Conservation (phyloP, 495 filamentous ascomycete genomes). For the Penicillium longicatenatum region DNA sequence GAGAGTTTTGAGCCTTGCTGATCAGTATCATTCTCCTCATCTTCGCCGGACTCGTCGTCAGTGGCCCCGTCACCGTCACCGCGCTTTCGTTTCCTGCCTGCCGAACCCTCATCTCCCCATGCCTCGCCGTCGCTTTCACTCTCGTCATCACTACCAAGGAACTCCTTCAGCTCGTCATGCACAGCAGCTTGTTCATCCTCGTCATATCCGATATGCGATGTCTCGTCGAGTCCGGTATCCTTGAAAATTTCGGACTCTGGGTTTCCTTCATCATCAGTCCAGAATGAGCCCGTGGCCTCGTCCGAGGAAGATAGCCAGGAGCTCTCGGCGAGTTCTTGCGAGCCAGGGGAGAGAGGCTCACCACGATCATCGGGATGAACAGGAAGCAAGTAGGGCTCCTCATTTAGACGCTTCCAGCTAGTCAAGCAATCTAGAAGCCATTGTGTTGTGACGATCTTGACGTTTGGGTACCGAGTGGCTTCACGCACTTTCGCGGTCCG, state of each 20-base stretch:
- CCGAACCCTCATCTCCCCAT: conserved; percentile 28
- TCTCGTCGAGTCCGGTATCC: conserved; percentile 32
- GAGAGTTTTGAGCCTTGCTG: conserved; percentile 40
- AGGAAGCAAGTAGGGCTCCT: conserved; percentile 69
- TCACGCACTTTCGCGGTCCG: conserved; percentile 88
- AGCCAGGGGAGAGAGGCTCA: conserved; percentile 38
- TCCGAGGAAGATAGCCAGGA: conserved; percentile 46
- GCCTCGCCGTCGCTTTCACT: conserved; percentile 49
- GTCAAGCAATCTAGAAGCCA: conserved; percentile 85
- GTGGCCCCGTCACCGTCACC: conserved; percentile 36
- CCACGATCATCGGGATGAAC: conserved; percentile 63
- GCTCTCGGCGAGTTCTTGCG: conserved; percentile 37
- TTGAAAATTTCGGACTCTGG: conserved; percentile 33
- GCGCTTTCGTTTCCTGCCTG: conserved; percentile 46
- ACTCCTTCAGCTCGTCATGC: conserved; percentile 77
- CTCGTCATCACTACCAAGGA: conserved; percentile 68
- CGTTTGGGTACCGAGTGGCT: conserved; percentile 67
- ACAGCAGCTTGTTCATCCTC: conserved; percentile 51
- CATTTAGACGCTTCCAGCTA: conserved; percentile 74
- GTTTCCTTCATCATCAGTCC: conserved; percentile 44
- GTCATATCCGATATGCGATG: conserved; percentile 43
- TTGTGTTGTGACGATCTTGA: conserved; percentile 87
- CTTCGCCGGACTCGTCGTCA: conserved; percentile 32
- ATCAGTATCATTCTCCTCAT: conserved; percentile 40
- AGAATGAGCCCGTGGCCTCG: conserved; percentile 44